phyloP scores from a whole-genome alignment of 768 basidiomycete genomes.

The Lactarius tabidus region DNA sequence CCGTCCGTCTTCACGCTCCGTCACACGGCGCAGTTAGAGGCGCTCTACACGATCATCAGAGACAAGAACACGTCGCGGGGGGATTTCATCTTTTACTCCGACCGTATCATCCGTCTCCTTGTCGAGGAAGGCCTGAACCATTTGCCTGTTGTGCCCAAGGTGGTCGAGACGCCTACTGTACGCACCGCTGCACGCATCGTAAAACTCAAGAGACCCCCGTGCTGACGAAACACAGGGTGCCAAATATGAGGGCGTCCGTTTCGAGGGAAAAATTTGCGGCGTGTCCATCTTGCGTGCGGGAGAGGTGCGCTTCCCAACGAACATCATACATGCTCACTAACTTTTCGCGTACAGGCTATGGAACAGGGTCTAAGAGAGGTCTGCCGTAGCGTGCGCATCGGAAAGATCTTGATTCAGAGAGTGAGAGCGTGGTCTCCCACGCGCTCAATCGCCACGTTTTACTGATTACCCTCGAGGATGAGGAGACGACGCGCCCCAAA shows the following conservation, averaged over 20 bases:
- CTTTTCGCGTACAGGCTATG: constrained; percentile 65
- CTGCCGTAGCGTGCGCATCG: constrained; percentile 89
- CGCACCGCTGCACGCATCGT: background rate
- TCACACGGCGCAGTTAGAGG: constrained; percentile 91
- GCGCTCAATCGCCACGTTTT: background rate
- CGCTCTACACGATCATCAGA: constrained; percentile 91
- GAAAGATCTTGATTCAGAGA: constrained; percentile 96
- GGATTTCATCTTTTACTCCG: constrained; percentile 95
- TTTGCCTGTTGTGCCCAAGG: constrained; percentile 69
- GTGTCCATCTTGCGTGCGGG: constrained; percentile 94
- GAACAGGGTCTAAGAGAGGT: constrained; percentile 95
- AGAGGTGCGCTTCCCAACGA: constrained; percentile 49
- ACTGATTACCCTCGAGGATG: constrained; percentile 55
- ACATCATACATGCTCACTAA: constrained; percentile 1
- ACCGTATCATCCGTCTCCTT: constrained; percentile 81
- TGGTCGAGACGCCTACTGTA: constrained; percentile 79
- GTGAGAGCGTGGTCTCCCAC: constrained; percentile 43
- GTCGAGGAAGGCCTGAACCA: constrained; percentile 89
- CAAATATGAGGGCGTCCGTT: constrained; percentile 85
- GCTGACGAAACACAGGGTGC: constrained; percentile 49
- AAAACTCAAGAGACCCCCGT: background rate
- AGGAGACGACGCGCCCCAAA: constrained; percentile 90
- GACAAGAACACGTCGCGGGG: constrained; percentile 84
- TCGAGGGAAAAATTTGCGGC: constrained; percentile 95
- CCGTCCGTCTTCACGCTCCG: constrained; percentile 85